A percentile compares a stretch with the other conserved stretches of the same genome.
phyloP scores from a whole-genome alignment of 352 stramenopile species.

The Saprolegnia diclina region DNA sequence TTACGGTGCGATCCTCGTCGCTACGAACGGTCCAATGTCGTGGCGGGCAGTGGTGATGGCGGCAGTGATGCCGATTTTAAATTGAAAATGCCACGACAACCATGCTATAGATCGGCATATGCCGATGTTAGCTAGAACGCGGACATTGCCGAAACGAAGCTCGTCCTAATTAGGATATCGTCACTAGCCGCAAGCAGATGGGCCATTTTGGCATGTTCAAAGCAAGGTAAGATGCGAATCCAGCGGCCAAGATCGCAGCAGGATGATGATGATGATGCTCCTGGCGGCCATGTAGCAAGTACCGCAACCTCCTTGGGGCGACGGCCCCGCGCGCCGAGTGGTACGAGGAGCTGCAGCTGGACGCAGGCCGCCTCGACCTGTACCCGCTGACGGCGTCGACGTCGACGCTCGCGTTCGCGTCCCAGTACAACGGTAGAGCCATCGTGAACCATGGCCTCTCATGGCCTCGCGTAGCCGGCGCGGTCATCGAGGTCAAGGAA shows the following conservation, averaged over 20 bases:
- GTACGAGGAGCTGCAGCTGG: constrained; percentile 66
- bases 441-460: neutral
- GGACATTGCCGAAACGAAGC: neutral
- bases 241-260: neutral
- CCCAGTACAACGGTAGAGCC: constrained; percentile 5
- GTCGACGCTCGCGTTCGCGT: constrained; percentile 50
- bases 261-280: neutral
- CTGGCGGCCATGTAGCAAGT: constrained; percentile 45
- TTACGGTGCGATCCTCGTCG: no score
- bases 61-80: no score
- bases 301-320: constrained; percentile 70
- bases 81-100: no score
- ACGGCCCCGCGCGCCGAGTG: constrained; percentile 41
- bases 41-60: no score
- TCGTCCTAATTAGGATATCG: neutral
- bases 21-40: no score
- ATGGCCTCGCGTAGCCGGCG: constrained; percentile 37
- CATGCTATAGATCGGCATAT: neutral
- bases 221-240: constrained; percentile 13
- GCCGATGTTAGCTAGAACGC: neutral
- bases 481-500: constrained; percentile 54
- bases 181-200: neutral
- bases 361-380: constrained; percentile 38
- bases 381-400: constrained; percentile 40
- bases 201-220: constrained; percentile 11